Conservation (phyloP, 257 asterid species). For the Leonotis leonurus region DNA sequence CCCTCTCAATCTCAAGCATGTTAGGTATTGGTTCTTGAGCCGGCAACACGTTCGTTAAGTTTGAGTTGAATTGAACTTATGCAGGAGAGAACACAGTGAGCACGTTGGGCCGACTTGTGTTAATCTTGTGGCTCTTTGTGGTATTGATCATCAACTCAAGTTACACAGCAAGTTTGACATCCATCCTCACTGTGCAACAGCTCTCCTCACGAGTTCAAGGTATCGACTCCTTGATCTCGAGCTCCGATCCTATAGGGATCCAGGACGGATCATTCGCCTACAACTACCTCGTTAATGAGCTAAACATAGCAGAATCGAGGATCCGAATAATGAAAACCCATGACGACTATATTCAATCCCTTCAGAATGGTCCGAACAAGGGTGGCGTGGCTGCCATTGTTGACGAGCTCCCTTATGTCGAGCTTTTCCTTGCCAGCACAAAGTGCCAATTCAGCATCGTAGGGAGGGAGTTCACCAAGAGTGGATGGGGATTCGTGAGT, state of each 20-base stretch:
- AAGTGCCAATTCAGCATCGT: constrained; percentile 60
- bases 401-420: constrained; percentile 83
- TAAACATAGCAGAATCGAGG: constrained; percentile 58
- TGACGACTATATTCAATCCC: constrained; percentile 47
- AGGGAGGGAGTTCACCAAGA: constrained; percentile 79
- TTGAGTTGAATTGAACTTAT: neutral
- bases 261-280: constrained; percentile 88
- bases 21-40: neutral
- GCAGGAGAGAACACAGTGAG: constrained; percentile 95
- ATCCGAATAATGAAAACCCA: constrained; percentile 51
- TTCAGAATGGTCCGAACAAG: constrained; percentile 48
- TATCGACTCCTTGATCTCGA: constrained; percentile 55
- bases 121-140: constrained; percentile 89
- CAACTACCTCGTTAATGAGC: constrained; percentile 57
- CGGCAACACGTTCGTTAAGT: neutral
- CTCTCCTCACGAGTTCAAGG: constrained; percentile 70
- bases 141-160: constrained; percentile 90
- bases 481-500: constrained; percentile 98
- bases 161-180: constrained; percentile 96
- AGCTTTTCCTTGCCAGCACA: constrained; percentile 62
- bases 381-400: constrained; percentile 95
- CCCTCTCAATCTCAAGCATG: neutral
- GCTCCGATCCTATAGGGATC: constrained; percentile 75
- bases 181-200: constrained; percentile 88
- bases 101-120: constrained; percentile 75